Evolutionary conservation across 148 eudicot genomes (phyloP), one percentile per base, ranked within the genome.

Genomic region (Rhododendron kiyosumense): DNA sequence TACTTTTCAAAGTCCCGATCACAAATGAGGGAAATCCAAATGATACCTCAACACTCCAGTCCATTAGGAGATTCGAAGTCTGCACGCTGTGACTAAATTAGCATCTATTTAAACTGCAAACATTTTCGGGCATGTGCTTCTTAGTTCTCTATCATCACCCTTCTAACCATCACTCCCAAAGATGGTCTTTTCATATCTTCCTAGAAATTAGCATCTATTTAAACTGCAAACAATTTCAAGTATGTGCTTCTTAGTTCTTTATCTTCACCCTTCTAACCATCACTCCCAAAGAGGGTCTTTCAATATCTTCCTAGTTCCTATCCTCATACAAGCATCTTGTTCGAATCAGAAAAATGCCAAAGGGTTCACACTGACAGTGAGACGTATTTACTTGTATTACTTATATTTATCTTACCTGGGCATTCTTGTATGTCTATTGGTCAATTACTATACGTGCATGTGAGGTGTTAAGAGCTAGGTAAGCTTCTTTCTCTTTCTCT

Each of bases 91-190:
- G 10, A 74, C 45, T 36, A 69, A 74, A 74, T 36, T 17, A 74
- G 24, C 41, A 74, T 74, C 43, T 32, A 15, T 74, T 74, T 74
- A 14, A 32, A 36, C 78, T 74, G 78, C 78, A 6, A 32, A 32
- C 0, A 34, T 32, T 7, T 32, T 5, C 22, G 1, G 6, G 46
- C 15, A 74, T 5, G 24, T 18, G 34, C n/a, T 74, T 15, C 46
- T 74, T 34, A 17, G 78, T 36, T 74, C 78, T 74, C 45, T 34
- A 32, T 74, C 45, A 36, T 36, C 45, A 32, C 78, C 78, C 78
- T 74, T 74, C 78, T 74, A 74, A 34, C 78, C 78, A 74, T 74
- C 78, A 74, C 11, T 71, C 77, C 45, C 46, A 36, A 74, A 36
- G 17, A 36, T 45, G 22, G 24, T 74, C 3, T 34, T 74, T 36